Base-by-base conservation (phyloP, 768 basidiomycete genomes). In the Lactarius hengduanensis region DNA sequence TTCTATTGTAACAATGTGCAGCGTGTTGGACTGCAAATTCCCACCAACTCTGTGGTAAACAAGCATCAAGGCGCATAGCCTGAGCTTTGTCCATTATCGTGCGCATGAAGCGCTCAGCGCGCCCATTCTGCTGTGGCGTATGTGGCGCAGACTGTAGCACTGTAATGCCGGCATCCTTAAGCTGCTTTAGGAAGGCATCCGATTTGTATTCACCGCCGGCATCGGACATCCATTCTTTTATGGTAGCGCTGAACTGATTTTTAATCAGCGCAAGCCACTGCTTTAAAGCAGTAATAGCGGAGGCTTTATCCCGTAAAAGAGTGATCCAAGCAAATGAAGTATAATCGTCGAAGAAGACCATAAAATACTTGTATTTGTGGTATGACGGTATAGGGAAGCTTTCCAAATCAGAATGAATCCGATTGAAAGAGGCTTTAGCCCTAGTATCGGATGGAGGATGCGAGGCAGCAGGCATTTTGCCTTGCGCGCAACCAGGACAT, bases 201-300 rank as follows among this genome's bases (percentile, higher is more conserved):
- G 32, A 58, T 20, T 58, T 58, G 13, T 58, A 58, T 58, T 58
- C 57, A 11, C 57, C 11, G 20, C 57, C 28, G 16, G 32, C 57
- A 40, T 58, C 57, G 1, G 57, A 58, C 57, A 58, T 58, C 57
- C 57, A 58, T 11, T 58, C 32, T 40, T 34, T 40, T 11, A 58
- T 40, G 18, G 32, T 58, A 22, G 38, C 22, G 2, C n/a, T 58
- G 15, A 13, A 58, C n/a, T 58, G 57, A 13, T 34, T 58, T 38
- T 58, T 58, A 4, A 58, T 36, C 5, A 34, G 2, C 4, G 34
- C 57, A 20, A 58, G 13, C n/a, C 28, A 58, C n/a, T 58, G 57
- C 34, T 58, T 40, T 13, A 40, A 2, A 1, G 57, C 57, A 10
- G 4, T 20, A 36, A 58, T 58, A 20, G 57, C 57, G 7, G 34